Conservation (phyloP, 2,329 filamentous ascomycete genomes). For the Hyphodiscus sp. region DNA sequence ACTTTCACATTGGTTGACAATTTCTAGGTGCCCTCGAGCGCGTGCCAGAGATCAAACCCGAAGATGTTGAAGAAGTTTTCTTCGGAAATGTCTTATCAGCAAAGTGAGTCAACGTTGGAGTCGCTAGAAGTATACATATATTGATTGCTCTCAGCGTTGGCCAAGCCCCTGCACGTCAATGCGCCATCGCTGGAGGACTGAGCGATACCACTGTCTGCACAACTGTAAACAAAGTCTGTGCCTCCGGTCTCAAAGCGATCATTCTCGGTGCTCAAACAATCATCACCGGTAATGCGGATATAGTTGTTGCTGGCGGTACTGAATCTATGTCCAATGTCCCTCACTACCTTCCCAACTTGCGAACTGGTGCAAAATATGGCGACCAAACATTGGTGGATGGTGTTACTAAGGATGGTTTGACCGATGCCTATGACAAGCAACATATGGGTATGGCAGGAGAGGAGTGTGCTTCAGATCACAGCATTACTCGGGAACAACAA, state of each 20-base stretch:
- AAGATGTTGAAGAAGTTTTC: slow-evolving; percentile 92
- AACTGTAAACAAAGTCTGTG: slow-evolving; percentile 98
- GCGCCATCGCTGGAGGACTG: slow-evolving; percentile 83
- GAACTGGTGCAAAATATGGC: slow-evolving; percentile 88
- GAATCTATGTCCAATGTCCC: slow-evolving; percentile 99
- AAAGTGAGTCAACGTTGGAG: slow-evolving; percentile 53
- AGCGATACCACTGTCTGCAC: slow-evolving; percentile 74
- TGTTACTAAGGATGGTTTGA: slow-evolving; percentile 89
- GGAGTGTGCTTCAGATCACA: slow-evolving; percentile 82
- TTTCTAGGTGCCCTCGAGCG: slow-evolving; percentile 68
- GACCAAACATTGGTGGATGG: slow-evolving; percentile 85
- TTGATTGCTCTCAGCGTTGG: slow-evolving; percentile 58
- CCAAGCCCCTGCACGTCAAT: slow-evolving; percentile 94
- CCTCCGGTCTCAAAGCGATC: slow-evolving; percentile 88
- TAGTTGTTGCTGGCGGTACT: slow-evolving; percentile 88
- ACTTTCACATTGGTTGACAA: slow-evolving; percentile 9
- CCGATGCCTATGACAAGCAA: slow-evolving; percentile 85
- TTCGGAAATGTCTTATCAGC: slow-evolving; percentile 97
- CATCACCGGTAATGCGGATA: slow-evolving; percentile 87
- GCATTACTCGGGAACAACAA: slow-evolving; percentile 75
- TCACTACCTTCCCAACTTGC: slow-evolving; percentile 86
- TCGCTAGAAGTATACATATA: not conserved
- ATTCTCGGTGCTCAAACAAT: slow-evolving; percentile 95
- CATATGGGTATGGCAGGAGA: slow-evolving; percentile 94
- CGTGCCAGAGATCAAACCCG: slow-evolving; percentile 76